phyloP scores from a whole-genome alignment of 108 stramenopile genomes.

The Aurantiochytrium sp. region DNA sequence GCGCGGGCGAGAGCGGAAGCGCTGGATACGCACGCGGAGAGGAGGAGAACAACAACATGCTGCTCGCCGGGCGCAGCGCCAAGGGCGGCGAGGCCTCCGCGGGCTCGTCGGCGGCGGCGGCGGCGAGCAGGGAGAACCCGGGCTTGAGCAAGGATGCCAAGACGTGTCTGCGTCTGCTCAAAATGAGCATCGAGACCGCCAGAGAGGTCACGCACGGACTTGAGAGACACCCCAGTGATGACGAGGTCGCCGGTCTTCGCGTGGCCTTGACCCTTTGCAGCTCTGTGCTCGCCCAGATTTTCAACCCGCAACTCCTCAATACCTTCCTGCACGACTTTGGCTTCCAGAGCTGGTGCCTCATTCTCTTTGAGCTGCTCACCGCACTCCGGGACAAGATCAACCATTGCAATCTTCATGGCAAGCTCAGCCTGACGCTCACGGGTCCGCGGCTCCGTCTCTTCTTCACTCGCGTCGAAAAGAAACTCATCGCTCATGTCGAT shows the following conservation, averaged over 20 bases:
- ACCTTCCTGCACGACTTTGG: not conserved
- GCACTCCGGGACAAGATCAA: not conserved
- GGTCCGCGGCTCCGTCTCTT: not conserved
- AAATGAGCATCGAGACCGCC: not conserved
- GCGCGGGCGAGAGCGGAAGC: no score
- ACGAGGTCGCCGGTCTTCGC: not conserved
- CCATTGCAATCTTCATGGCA: not conserved
- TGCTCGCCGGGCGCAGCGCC: no score
- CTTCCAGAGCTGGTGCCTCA: constrained; percentile 3
- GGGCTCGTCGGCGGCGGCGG: not conserved
- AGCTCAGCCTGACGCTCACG: not conserved
- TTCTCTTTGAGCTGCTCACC: not conserved
- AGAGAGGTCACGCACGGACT: not conserved
- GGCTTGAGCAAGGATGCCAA: not conserved
- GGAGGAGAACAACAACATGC: no score
- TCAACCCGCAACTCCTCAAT: not conserved
- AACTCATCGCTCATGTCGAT: not conserved
- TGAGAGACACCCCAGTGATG: not conserved
- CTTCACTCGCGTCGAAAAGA: not conserved
- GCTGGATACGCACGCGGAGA: no score
- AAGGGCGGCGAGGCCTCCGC: not conserved
- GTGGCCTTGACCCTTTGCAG: not conserved
- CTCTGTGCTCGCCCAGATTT: not conserved
- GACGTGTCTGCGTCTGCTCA: not conserved
- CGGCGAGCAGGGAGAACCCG: not conserved